Evolutionary conservation across 2,329 filamentous ascomycete species (phyloP), one percentile per base, ranked within the genome.

Genomic region (Cladophialophora exuberans): DNA sequence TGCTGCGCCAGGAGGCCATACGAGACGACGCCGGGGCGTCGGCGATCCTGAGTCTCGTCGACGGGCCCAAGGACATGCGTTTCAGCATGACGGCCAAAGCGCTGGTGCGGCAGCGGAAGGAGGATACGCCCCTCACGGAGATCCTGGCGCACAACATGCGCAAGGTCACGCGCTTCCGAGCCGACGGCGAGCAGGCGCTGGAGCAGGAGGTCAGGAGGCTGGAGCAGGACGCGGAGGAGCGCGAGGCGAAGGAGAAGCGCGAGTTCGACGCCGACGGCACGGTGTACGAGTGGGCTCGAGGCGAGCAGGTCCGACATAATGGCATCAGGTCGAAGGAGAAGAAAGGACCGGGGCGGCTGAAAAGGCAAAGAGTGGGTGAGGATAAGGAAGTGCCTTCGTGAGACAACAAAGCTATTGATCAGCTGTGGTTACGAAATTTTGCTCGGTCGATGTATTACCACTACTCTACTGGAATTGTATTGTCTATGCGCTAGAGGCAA

Each of bases 81-180:
- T 97, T 97, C 75, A 90, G 90, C 66, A 86, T 97, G 83, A 96
- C 92, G 2, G 94, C 94, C 22, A 88, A 88, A 65, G 86, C 90
- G 0, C 80, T 97, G 5, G 90, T 89, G 38, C 80, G 85, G 23
- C 69, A 79, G 55, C 75, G 79, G 2, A 65, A 67, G 11, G 69
- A 75, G 56, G 80, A 84, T 33, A 78, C 82, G 47, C 70, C 76
- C 2, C 75, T 89, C 65, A 88, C 84, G 63, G 81, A 88, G 26
- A 77, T 94, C 64, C 97, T 93, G 28, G 76, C 79, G 53, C 79
- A 82, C 68, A 97, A 97, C 75, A 80, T 93, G 41, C 78, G 80
- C 61, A 97, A 97, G 75, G 90, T 95, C 50, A 94, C 90, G 55
- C 76, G 80, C 58, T 96, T 83, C 75, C 82, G 91, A 59, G 74